Evolutionary conservation across 441 rosid genomes (phyloP), one percentile per base, ranked within the genome.

Genomic region (Jatropha podagrica): DNA sequence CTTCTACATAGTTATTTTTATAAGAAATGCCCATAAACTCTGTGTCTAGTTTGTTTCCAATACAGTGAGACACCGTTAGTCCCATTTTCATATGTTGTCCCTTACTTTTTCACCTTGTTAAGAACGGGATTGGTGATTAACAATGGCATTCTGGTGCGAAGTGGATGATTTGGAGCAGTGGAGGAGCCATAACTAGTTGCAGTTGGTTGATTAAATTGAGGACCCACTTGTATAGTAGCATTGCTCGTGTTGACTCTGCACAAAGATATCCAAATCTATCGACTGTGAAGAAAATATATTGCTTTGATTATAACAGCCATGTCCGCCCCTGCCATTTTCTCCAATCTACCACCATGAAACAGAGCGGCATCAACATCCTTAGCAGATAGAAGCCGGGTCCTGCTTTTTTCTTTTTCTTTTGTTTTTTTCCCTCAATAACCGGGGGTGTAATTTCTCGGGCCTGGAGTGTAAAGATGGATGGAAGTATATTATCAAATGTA

Each of bases 11-110:
- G 2, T 32, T 32, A 32, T 32, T 32, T 23, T 32, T 32, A 32
- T 32, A 32, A 32, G 32, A 32, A 32, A 32, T 54, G 58, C 42
- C 6, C 46, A 32, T 46, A 60, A 41, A 12, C 32, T 8, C 55
- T 37, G 54, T 65, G 69, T 65, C 73, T 27, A 48, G 32, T n/a
- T 79, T 71, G 68, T 65, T 55, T 58, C 23, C n/a, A 10, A 18
- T 56, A 13, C 64, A 6, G 55, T 11, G 60, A 58, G 18, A 17
- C 77, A n/a, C 72, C 41, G 51, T n/a, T 18, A 38, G 9, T 37
- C 8, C 52, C 42, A 23, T 56, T 66, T 56, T 55, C 64, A 10
- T 55, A 54, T 44, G 52, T 9, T 65, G 71, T 64, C 52, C 26
- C 69, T 42, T 12, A 1, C 13, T 46, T 48, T 23, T 51, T 61